Conservation (phyloP, 2,329 filamentous ascomycete species). For the Geoglossum cookeanum region DNA sequence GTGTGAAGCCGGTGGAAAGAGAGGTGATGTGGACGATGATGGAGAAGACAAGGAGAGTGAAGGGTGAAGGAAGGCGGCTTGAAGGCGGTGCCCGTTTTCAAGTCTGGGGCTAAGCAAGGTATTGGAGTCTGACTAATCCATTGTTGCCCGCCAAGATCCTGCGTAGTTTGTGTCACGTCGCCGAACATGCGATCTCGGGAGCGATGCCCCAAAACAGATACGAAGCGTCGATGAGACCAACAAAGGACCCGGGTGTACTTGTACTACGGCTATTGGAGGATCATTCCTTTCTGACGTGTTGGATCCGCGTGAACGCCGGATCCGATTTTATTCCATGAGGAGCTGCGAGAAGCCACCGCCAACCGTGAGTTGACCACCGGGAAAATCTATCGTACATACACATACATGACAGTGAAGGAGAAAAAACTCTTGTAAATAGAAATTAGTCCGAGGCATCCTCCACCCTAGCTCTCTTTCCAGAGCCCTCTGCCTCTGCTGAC, state of each 20-base stretch:
- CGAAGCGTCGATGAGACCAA: no score
- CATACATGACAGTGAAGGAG: neutral
- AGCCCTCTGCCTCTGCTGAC: slow-evolving; percentile 7
- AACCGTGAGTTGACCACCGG: neutral
- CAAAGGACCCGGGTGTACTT: no score
- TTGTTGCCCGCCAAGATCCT: neutral
- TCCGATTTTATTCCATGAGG: no score
- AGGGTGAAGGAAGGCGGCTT: neutral
- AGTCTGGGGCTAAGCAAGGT: no score
- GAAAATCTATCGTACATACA: neutral
- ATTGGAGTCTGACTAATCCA: neutral
- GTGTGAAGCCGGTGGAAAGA: neutral
- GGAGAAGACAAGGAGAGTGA: neutral
- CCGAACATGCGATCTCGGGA: neutral
- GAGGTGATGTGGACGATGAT: neutral
- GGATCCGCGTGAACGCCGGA: neutral
- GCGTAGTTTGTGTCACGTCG: neutral
- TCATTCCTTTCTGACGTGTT: neutral
- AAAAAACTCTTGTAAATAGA: neutral
- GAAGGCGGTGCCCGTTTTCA: neutral
- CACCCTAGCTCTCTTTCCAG: slow-evolving; percentile 15
- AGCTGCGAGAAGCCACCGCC: neutral
- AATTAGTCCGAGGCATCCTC: slow-evolving; percentile 6
- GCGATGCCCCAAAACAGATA: neutral
- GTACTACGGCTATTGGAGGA: no score